Evolutionary conservation across 805 yeast genomes (phyloP).

Genomic region (Hyphopichia homilentoma): DNA sequence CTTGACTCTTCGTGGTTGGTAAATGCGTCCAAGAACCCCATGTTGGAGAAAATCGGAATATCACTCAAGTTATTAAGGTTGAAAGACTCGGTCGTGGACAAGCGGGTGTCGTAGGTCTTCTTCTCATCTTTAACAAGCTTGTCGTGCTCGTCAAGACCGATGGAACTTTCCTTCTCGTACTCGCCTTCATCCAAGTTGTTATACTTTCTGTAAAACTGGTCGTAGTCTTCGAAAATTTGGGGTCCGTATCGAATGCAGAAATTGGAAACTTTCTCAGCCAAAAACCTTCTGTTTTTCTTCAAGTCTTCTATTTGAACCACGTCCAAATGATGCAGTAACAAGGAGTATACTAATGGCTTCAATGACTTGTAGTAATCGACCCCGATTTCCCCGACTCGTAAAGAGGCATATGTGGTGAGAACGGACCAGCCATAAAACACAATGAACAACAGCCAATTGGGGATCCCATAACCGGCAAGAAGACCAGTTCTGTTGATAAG

Average conservation of each 20-base stretch:
- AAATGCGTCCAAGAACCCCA: neutral
- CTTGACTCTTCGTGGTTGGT: conserved; percentile 1
- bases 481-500: conserved; percentile 13
- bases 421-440: conserved; percentile 33
- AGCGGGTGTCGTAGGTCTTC: neutral
- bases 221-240: conserved; percentile 34
- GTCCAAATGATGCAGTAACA: conserved; percentile 25
- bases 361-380: conserved; percentile 39
- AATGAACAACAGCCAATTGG: conserved; percentile 20
- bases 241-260: conserved; percentile 39
- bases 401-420: conserved; percentile 38
- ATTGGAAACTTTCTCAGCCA: conserved; percentile 26
- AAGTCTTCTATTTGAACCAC: conserved; percentile 29
- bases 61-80: conserved; percentile 17
- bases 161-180: neutral
- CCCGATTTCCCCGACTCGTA: conserved; percentile 40
- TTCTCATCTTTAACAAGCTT: neutral
- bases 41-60: conserved; percentile 26
- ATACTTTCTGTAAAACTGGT: conserved; percentile 26
- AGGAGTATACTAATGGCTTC: conserved; percentile 32
- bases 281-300: conserved; percentile 21
- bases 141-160: neutral
- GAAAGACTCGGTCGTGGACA: conserved; percentile 6
- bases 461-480: too few relatives aligned
- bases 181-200: conserved; percentile 8